Conservation (phyloP, 176 grass and related monocot genomes). For the Carex scoparia region DNA sequence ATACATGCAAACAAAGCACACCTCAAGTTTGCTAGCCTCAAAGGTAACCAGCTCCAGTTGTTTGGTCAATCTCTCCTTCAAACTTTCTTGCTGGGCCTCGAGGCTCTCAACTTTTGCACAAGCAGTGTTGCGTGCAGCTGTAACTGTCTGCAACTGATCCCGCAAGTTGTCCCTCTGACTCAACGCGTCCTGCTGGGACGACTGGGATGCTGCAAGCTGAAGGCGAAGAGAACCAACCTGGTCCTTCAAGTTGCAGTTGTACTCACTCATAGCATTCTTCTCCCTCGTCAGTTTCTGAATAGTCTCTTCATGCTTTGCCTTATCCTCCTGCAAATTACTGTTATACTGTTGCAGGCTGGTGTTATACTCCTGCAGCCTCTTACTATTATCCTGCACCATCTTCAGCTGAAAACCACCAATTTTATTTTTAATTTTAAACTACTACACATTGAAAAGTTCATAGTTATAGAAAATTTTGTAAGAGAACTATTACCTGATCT, state of each 20-base stretch:
- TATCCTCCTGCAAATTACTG: slow-evolving; percentile 84
- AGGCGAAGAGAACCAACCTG: slow-evolving; percentile 52
- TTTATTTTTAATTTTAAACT: slow-evolving; percentile 15
- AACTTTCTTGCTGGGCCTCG: slow-evolving; percentile 38
- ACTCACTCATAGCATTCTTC: slow-evolving; percentile 76
- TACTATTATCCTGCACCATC: slow-evolving; percentile 79
- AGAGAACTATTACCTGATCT: slow-evolving; percentile 53
- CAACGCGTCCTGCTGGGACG: slow-evolving; percentile 74
- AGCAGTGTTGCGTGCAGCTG: slow-evolving; percentile 56
- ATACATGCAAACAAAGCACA: slow-evolving; percentile 32
- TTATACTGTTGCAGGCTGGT: slow-evolving; percentile 88
- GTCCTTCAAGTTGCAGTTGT: slow-evolving; percentile 52
- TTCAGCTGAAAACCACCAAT: slow-evolving; percentile 49
- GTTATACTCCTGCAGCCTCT: slow-evolving; percentile 74
- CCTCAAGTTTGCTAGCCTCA: slow-evolving; percentile 57
- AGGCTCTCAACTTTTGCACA: slow-evolving; percentile 41
- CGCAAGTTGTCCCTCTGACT: slow-evolving; percentile 68
- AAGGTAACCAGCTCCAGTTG: slow-evolving; percentile 35
- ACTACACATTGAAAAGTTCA: not conserved
- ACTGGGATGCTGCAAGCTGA: slow-evolving; percentile 30
- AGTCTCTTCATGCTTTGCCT: slow-evolving; percentile 47
- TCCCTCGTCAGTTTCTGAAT: slow-evolving; percentile 76
- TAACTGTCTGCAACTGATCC: slow-evolving; percentile 58
- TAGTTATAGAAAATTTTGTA: not conserved
- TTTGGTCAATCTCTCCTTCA: slow-evolving; percentile 47